Evolutionary conservation across 2,329 filamentous ascomycete species (phyloP).

Genomic region (Colletotrichum echinochloae): DNA sequence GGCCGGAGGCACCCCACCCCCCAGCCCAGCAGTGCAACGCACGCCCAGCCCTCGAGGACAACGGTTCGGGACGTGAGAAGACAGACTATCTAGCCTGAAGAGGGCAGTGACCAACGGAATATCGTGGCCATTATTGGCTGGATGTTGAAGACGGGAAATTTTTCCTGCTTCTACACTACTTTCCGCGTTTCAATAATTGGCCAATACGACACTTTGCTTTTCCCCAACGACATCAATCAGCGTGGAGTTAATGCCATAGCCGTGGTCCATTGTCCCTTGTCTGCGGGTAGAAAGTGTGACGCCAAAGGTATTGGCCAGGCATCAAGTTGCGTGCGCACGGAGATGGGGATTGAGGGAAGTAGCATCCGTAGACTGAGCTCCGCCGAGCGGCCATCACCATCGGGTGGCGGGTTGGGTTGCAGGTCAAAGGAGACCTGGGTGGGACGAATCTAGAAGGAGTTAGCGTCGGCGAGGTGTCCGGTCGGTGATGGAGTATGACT

Average conservation of each 20-base stretch:
- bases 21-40: conserved; percentile 15
- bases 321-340: conserved; percentile 33
- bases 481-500: conserved; percentile 14
- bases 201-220: conserved; percentile 11
- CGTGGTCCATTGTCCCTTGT: conserved; percentile 15
- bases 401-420: conserved; percentile 11
- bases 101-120: conserved; percentile 19
- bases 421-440: conserved; percentile 32
- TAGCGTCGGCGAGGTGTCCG: conserved; percentile 39
- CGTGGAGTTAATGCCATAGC: conserved; percentile 6
- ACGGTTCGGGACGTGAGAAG: conserved; percentile 38
- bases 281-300: conserved; percentile 27
- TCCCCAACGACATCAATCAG: conserved; percentile 3
- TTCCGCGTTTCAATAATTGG: conserved; percentile 32
- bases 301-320: conserved; percentile 20
- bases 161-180: conserved; percentile 2
- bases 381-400: conserved; percentile 26
- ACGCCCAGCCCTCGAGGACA: conserved; percentile 28
- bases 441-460: conserved; percentile 23
- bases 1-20: background rate
- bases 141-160: conserved; percentile 17
- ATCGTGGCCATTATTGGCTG: conserved; percentile 19
- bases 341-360: conserved; percentile 16
- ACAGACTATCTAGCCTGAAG: conserved; percentile 34
- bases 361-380: conserved; percentile 14